phyloP scores from a whole-genome alignment of 73 alveolate species.

The Paramecium tetraurelia region DNA sequence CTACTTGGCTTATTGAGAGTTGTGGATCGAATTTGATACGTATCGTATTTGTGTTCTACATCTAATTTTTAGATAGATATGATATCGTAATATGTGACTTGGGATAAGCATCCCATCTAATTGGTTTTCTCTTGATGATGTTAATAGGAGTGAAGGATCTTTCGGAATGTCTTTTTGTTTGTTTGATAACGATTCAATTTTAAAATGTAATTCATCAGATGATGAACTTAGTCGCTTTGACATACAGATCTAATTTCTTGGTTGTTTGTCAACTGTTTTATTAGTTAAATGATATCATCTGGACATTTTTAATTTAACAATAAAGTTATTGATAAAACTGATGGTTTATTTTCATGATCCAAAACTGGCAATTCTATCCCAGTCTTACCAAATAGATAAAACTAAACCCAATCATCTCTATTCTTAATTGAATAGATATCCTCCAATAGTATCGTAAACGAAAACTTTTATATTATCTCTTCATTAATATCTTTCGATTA shows the following conservation, averaged over 20 bases:
- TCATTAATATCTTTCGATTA: neutral
- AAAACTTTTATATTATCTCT: neutral
- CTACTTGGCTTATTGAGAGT: neutral
- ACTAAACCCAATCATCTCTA: neutral
- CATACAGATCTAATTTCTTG: neutral
- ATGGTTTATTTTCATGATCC: neutral
- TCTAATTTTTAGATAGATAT: neutral
- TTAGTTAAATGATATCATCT: neutral
- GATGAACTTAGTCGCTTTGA: neutral
- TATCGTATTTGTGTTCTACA: neutral
- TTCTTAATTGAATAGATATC: neutral
- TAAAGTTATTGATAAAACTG: neutral
- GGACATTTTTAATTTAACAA: neutral
- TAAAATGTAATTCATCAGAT: neutral
- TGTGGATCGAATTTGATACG: neutral
- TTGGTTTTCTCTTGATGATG: neutral
- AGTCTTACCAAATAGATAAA: neutral
- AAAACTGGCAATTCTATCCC: neutral
- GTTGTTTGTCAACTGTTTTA: neutral
- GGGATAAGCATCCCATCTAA: conserved; percentile 2
- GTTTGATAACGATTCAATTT: neutral
- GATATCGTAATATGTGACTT: neutral
- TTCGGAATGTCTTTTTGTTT: neutral
- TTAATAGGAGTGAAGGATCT: neutral
- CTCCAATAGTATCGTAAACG: neutral